Evolutionary conservation across 805 yeast species (phyloP).

Genomic region (Saturnispora saitoi): DNA sequence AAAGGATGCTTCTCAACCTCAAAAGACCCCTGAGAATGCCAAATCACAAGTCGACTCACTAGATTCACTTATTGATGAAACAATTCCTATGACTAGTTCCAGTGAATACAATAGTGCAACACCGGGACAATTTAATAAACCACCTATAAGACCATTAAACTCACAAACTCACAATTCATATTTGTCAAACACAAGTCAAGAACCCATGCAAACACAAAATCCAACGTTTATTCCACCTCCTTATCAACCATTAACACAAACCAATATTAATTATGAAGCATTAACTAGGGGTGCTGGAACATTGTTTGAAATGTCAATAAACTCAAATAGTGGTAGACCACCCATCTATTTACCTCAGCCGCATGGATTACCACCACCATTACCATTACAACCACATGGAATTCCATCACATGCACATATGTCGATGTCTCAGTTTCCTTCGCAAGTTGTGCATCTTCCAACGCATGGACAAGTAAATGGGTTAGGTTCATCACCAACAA

Average conservation of each 20-base stretch:
- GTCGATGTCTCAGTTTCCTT: background rate
- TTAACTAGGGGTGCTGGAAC: background rate
- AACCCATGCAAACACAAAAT: background rate
- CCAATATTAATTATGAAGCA: background rate
- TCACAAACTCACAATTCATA: background rate
- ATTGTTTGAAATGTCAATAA: background rate
- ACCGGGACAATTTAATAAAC: background rate
- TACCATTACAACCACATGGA: background rate
- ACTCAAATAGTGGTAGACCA: background rate
- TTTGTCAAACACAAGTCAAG: background rate
- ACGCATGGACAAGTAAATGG: background rate
- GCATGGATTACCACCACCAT: background rate
- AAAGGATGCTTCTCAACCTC: background rate
- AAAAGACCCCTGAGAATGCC: background rate
- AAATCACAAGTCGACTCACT: background rate
- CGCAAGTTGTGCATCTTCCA: background rate
- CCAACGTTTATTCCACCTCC: background rate
- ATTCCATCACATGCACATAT: background rate
- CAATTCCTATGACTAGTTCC: background rate
- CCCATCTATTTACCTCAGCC: background rate
- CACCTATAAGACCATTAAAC: background rate
- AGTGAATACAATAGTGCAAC: background rate
- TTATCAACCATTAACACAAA: background rate
- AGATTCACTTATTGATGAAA: background rate
- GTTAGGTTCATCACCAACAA: background rate